Evolutionary conservation across 305 asterid genomes (phyloP).

Genomic region (Fraxinus xanthoxyloides): DNA sequence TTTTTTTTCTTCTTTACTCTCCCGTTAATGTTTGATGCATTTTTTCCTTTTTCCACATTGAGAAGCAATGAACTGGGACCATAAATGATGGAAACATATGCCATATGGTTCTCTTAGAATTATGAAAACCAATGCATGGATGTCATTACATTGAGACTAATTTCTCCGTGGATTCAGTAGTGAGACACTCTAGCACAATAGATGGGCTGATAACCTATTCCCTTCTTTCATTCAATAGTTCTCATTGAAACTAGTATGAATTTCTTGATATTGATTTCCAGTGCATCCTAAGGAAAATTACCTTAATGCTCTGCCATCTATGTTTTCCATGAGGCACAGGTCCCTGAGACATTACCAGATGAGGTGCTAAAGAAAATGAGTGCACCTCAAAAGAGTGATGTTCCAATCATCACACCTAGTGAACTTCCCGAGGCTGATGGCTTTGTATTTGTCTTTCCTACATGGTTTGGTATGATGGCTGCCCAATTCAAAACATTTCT

Average conservation of each 20-base stretch:
- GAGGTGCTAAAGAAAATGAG: slow-evolving; percentile 24
- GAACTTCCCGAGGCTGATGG: slow-evolving; percentile 26
- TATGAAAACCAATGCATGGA: not conserved
- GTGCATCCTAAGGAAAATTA: not conserved
- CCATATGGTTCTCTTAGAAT: not conserved
- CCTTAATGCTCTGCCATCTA: not conserved
- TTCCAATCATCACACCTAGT: slow-evolving; percentile 3
- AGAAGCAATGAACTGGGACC: not conserved
- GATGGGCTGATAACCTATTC: not conserved
- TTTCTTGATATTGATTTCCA: not conserved
- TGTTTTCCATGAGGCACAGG: not conserved
- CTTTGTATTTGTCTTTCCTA: slow-evolving; percentile 26
- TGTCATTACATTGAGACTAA: not conserved
- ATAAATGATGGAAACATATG: not conserved
- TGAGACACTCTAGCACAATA: not conserved
- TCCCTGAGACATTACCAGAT: slow-evolving; percentile 21
- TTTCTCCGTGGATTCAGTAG: slow-evolving; percentile 8
- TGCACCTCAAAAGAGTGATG: slow-evolving; percentile 28
- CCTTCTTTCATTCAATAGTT: not conserved
- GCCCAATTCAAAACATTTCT: slow-evolving; percentile 21
- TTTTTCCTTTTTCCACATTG: not conserved
- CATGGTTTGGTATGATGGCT: slow-evolving; percentile 27
- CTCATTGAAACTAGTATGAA: not conserved
- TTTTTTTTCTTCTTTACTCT: not conserved
- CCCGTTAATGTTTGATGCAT: not conserved